These are phyloP conservation scores for Acacia acuminata DNA, from an alignment of 306 rosid species.

Conservation along the genomic window DNA sequence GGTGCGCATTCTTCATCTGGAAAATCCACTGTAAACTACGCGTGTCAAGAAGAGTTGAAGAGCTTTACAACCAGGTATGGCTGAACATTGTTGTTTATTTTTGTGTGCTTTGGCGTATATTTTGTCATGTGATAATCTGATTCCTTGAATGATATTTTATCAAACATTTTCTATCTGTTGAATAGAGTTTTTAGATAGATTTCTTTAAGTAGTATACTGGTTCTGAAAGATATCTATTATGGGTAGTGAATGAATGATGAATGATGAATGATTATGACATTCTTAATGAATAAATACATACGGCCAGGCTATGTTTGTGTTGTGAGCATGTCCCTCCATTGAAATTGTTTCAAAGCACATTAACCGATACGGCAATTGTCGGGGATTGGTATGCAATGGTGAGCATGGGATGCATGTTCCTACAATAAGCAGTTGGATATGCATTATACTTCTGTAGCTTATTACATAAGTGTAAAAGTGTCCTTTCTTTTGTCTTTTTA, in stretches of 20 bases:
- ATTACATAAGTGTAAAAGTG: slow-evolving; percentile 15
- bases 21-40: slow-evolving; percentile 42
- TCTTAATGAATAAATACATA: neutral
- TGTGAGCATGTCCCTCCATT: neutral
- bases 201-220: neutral
- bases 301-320: neutral
- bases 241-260: neutral
- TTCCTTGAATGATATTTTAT: slow-evolving; percentile 2
- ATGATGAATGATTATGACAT: neutral
- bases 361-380: slow-evolving; percentile 14
- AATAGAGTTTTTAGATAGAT: neutral
- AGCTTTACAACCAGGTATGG: slow-evolving; percentile 76
- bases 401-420: neutral
- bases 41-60: slow-evolving; percentile 65
- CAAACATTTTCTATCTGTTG: neutral
- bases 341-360: neutral
- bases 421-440: slow-evolving; percentile 12
- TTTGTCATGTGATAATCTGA: neutral
- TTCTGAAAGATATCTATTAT: neutral
- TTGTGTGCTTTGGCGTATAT: neutral
- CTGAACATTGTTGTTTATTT: neutral
- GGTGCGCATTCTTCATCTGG: slow-evolving; percentile 52
- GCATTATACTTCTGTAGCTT: slow-evolving; percentile 18
- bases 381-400: slow-evolving; percentile 9
- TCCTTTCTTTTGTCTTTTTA: neutral